Base-by-base conservation (phyloP, 2,329 filamentous ascomycete species). In the Leptographium wingfieldii region DNA sequence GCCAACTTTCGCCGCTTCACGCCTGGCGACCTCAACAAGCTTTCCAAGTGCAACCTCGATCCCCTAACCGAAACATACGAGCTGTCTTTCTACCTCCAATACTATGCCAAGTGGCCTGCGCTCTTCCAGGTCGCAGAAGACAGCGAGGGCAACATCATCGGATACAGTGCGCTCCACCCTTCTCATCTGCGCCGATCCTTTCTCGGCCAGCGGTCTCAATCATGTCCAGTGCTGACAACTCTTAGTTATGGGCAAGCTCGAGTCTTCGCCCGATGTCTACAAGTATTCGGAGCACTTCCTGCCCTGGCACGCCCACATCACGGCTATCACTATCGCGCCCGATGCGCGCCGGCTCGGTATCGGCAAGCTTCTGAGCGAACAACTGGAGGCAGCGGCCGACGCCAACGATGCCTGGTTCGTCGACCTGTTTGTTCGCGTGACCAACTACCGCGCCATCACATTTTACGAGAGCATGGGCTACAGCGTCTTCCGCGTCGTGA, bases 281-380 rank as follows among this genome's bases (percentile, higher is more conserved):
- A 80, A 83, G 62, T 84, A 84, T 68, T 94, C 90, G 56, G 80
- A 86, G 68, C 91, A 96, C 75, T 95, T 95, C 75, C 86, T 96
- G n/a, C 92, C 92, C n/a, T 97, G 91, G 90, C 94, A 99, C 75
- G 92, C 91, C 25, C 94, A 99, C 74, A 95, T 99, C 70, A 99
- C 94, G 5, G 94, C 92, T 43, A 79, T 99, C 57, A 97, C 94
- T 0, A 90, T 99, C 25, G 87, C 92, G 0, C 94, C 94, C 0
- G 84, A 87, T 60, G 90, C 90, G 56, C 86, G 94, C 33, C 83
- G 94, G 52, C 80, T 94, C 19, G 92, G 94, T 19, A 88, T 96
- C 67, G 94, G 92, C 57, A 90, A 87, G 62, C 86, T 87, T 54
- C 79, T 99, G 46, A 91, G 88, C 0, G 81, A 88, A 68, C 85